These are phyloP conservation scores for Tetrahymena elliotti DNA, from an alignment of 73 alveolate genomes.

Conservation along the genomic window DNA sequence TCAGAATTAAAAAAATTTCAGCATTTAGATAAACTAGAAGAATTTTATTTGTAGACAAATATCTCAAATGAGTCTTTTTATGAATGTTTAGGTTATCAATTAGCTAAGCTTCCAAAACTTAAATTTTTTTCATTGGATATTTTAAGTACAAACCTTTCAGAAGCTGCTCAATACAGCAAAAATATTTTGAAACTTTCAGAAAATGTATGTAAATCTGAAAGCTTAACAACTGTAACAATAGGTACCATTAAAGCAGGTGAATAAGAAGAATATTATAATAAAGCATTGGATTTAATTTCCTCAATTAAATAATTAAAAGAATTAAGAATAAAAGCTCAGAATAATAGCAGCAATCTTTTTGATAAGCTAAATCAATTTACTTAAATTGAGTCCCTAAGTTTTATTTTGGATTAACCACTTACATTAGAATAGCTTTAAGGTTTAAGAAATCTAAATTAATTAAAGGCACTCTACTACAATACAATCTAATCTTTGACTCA, in stretches of 20 bases:
- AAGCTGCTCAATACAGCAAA: background rate
- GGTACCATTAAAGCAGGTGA: background rate
- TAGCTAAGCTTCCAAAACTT: background rate
- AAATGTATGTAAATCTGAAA: background rate
- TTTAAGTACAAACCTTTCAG: background rate
- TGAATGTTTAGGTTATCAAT: background rate
- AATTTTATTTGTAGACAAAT: background rate
- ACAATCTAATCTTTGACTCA: background rate
- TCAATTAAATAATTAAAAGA: too few species aligned
- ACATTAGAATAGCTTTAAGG: background rate
- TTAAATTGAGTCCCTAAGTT: background rate
- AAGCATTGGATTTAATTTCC: background rate
- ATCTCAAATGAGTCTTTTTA: background rate
- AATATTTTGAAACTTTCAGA: background rate
- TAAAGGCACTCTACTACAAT: background rate
- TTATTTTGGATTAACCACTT: background rate
- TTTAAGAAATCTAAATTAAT: background rate
- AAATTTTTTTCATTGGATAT: background rate
- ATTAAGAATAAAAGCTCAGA: background rate
- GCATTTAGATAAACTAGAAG: background rate
- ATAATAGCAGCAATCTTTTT: background rate
- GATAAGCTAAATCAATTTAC: background rate
- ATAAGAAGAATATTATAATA: background rate
- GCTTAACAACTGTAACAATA: background rate
- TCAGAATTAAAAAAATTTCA: background rate